Evolutionary conservation across 2,329 filamentous ascomycete genomes (phyloP), one percentile per base, ranked within the genome.

Genomic region (Atkinsonella texensis): DNA sequence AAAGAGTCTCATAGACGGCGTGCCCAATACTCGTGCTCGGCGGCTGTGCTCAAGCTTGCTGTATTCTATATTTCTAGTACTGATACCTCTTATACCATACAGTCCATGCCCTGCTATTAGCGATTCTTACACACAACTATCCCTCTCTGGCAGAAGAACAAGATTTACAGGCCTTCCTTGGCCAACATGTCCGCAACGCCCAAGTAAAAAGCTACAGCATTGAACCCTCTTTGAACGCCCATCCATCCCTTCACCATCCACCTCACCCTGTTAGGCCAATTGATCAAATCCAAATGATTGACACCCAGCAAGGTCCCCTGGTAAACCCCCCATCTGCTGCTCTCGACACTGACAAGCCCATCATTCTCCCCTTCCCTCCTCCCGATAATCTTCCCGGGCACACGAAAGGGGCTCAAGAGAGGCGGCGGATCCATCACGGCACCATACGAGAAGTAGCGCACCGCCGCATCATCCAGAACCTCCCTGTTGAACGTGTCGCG

Each of bases 151-250:
- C 35, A 5, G 35, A 38, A 38, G 15, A 15, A 38, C 7, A 3
- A 28, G 12, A 4, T 32, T 12, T 54, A 72, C 17, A 70, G 54
- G 1, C 79, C 81, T 61, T 87, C 83, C 59, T 82, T 84, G 2
- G 84, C 81, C 48, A 88, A 68, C 83, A 86, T 87, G 60, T 87
- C 78, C 11, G 75, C 76, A 59, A 85, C 79, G 53, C 76, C 79
- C 2, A 84, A 71, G 58, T 85, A 85, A 59, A 85, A 83, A 0
- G 81, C 81, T 52, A 84, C 74, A 2, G 81, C 81, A 60, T 84
- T 85, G 59, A 85, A 85, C 15, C 75, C 81, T 52, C 70, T 72
- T 58, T 71, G 69, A 54, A 74, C 70, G 1, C 80, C 80, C 63
- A 74, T 69, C 68, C 70, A 70, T 52, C 72, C 59, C 47, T 83